phyloP scores from a whole-genome alignment of 495 filamentous ascomycete genomes.

The Penicillium egyptiacum region DNA sequence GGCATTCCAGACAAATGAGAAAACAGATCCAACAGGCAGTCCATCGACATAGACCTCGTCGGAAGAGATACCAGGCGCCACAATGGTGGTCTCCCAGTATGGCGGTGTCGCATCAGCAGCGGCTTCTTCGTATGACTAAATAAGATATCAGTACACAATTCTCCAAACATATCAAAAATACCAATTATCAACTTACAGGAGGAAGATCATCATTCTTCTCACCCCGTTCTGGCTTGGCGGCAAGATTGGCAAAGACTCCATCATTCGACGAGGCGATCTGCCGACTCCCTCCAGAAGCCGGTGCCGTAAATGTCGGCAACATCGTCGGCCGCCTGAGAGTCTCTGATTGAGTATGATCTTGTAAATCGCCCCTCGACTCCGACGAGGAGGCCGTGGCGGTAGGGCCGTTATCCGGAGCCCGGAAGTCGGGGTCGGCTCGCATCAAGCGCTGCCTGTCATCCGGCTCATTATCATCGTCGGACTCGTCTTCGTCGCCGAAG shows the following conservation, averaged over 20 bases:
- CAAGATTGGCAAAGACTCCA: conserved; percentile 94
- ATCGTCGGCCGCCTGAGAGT: conserved; percentile 53
- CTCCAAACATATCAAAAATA: neutral
- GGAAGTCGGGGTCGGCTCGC: conserved; percentile 58
- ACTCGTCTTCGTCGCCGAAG: conserved; percentile 72
- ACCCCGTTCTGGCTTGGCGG: conserved; percentile 82
- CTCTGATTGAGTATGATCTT: conserved; percentile 27
- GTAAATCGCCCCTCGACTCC: conserved; percentile 29
- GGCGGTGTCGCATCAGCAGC: conserved; percentile 94
- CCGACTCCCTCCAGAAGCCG: conserved; percentile 39
- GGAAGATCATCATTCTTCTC: conserved; percentile 83
- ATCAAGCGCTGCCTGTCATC: conserved; percentile 87
- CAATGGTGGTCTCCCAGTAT: conserved; percentile 98
- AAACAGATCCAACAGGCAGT: conserved; percentile 90
- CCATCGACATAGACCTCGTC: conserved; percentile 98
- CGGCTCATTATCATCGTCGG: conserved; percentile 67
- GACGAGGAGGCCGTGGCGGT: conserved; percentile 39
- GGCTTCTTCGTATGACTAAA: conserved; percentile 95
- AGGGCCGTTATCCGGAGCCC: conserved; percentile 31
- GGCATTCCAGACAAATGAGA: conserved; percentile 96
- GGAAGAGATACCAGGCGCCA: conserved; percentile 79
- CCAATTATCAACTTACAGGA: conserved; percentile 64
- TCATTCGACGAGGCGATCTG: conserved; percentile 67
- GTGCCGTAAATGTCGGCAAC: conserved; percentile 47
- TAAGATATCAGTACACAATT: conserved; percentile 23